Evolutionary conservation across 2,329 filamentous ascomycete genomes (phyloP), one percentile per base, ranked within the genome.

Genomic region (Nemania sp.): DNA sequence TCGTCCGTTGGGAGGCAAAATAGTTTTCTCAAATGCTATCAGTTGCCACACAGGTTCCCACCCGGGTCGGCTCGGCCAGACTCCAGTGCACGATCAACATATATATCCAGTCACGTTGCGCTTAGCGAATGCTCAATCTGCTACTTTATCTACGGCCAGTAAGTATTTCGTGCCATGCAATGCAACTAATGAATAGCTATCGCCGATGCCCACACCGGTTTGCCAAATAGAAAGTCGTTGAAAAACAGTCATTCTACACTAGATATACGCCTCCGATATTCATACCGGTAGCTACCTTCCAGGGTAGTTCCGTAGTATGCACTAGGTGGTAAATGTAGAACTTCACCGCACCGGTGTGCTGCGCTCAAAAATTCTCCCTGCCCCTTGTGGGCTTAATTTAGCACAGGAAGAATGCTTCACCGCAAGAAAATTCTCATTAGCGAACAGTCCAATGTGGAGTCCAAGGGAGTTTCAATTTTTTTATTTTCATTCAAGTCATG

Each of bases 341-440:
- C 46, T 41, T 19, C 4, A 19, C 50, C n/a, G 41, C 31, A 30
- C 43, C 15, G 45, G 33, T 34, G 22, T 20, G 22, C 42, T 44
- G 33, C 39, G 42, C 43, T 37, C 47, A 36, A 36, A 19, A 23
- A 47, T 11, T 19, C 24, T 9, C 40, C 47, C 48, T 48, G 48
- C 19, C 33, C 19, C 14, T 42, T 33, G 49, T 48, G 50, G 51
- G 50, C 50, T 57, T 57, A 39, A 54, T 48, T 51, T 59, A 59
- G 56, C n/a, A n/a, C n/a, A n/a, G n/a, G n/a, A n/a, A n/a, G n/a
- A n/a, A n/a, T n/a, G 37, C 54, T 49, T 59, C 56, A 59, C 56
- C 56, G 56, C 56, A 59, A 57, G 22, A 45, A 46, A 17, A 36
- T 48, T 41, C 42, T 42, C 23, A 42, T 39, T 41, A 39, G 34